Evolutionary conservation across 139 green algal genomes (phyloP), one percentile per base, ranked within the genome.

Genomic region (Yamagishiella unicocca): DNA sequence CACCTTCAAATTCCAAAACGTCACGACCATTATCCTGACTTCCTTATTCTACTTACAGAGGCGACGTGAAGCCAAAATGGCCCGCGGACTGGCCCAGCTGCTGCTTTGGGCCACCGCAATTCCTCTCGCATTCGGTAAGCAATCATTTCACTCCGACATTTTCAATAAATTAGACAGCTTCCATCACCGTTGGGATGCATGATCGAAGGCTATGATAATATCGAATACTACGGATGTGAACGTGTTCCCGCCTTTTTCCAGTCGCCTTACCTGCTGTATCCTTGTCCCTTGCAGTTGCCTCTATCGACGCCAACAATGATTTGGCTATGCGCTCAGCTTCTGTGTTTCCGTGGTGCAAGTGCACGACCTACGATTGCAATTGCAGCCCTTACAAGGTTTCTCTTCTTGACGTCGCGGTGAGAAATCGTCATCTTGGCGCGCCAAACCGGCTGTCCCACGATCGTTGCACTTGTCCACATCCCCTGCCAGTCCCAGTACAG

Each of bases 311-410:
- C 22, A 24, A 1, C 27, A 55, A 74, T 29, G 31, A 46, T 74
- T 17, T 19, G 2, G 66, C 31, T 33, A 74, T 74, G n/a, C 9
- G 66, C 3, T 21, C 35, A 27, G 66, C 12, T 19, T 35, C 37
- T 14, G 22, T 38, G 7, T 78, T 78, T 54, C 70, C 70, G 4
- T 78, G 70, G 70, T 78, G 70, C 38, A 78, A 53, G 42, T 78
- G 70, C 27, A 35, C 35, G 2, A 24, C 25, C 9, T 78, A 78
- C 42, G 40, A 54, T 31, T 78, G 70, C 37, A 24, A 53, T 2
- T 78, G 70, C 70, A 78, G 70, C 14, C 70, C 70, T 10, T 78
- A 78, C 38, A 78, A 33, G 7, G 3, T 78, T 31, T 38, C 33
- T 21, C 25, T 46, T 58, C 9, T 78, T 17, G 31, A 14, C 33